Conservation (phyloP, 2,329 filamentous ascomycete species). For the Lecanosticta acicola region DNA sequence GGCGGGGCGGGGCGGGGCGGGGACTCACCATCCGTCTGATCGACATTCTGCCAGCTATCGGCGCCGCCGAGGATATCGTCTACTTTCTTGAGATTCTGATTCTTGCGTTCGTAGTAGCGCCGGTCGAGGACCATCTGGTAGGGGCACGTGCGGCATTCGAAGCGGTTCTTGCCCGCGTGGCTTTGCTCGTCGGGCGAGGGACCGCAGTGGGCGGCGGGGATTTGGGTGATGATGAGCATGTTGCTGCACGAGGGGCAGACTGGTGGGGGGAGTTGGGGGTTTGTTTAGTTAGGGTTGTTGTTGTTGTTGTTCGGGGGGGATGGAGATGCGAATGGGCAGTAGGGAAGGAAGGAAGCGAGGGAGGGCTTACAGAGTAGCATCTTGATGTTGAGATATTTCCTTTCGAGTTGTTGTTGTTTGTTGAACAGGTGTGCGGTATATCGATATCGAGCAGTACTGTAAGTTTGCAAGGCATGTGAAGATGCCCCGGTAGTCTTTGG, state of each 20-base stretch:
- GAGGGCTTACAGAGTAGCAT: conserved; percentile 64
- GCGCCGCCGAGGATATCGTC: conserved; percentile 88
- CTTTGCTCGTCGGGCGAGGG: conserved; percentile 33
- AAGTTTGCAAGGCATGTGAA: too few species aligned
- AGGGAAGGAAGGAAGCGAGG: neutral
- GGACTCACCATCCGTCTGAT: conserved; percentile 61
- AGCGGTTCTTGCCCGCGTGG: conserved; percentile 59
- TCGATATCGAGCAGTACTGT: too few species aligned
- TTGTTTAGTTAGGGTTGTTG: neutral
- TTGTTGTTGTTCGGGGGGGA: conserved; percentile 6
- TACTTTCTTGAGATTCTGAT: conserved; percentile 76
- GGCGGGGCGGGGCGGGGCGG: neutral
- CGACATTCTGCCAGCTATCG: conserved; percentile 84
- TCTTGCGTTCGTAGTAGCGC: conserved; percentile 73
- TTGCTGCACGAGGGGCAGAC: conserved; percentile 83
- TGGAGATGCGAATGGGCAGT: too few species aligned
- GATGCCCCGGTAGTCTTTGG: too few species aligned
- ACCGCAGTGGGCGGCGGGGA: conserved; percentile 33
- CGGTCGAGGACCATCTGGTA: conserved; percentile 80
- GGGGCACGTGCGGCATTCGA: conserved; percentile 92
- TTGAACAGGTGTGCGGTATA: too few species aligned
- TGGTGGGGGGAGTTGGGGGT: conserved; percentile 30
- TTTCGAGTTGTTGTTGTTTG: neutral
- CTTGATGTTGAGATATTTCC: conserved; percentile 8
- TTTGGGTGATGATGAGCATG: conserved; percentile 65